A percentile compares a stretch with the other conserved stretches of the same genome.
Evolutionary conservation across 2,329 filamentous ascomycete genomes (phyloP).

Genomic region (Pseudogymnoascus verrucosus): DNA sequence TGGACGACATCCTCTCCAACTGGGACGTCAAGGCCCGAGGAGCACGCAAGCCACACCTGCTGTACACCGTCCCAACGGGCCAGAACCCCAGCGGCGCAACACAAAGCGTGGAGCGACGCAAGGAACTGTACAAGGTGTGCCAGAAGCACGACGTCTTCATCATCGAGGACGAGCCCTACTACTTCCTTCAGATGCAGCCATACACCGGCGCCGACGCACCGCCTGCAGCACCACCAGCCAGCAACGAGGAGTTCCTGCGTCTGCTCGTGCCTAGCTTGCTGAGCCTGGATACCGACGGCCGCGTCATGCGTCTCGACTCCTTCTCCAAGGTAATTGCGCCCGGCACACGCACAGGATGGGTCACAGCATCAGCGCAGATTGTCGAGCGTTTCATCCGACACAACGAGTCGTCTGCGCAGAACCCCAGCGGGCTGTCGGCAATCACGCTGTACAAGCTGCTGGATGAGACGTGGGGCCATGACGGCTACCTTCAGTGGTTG

Average conservation of each 20-base stretch:
- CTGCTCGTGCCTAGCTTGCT: constrained; percentile 67
- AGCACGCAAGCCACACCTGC: constrained; percentile 55
- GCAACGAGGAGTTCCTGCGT: constrained; percentile 64
- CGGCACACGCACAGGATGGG: constrained; percentile 76
- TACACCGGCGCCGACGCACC: constrained; percentile 41
- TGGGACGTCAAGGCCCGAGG: constrained; percentile 54
- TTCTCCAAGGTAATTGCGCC: constrained; percentile 89
- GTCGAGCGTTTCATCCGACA: constrained; percentile 75
- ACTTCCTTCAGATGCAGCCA: constrained; percentile 60
- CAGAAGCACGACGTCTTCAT: constrained; percentile 66
- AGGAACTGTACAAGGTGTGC: constrained; percentile 55
- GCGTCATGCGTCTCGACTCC: constrained; percentile 83
- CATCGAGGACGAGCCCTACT: constrained; percentile 69
- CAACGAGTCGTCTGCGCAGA: constrained; percentile 76
- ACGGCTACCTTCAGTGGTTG: constrained; percentile 83
- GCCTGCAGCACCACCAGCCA: constrained; percentile 45
- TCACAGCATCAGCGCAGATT: constrained; percentile 79
- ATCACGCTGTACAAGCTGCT: constrained; percentile 79
- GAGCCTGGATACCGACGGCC: constrained; percentile 75
- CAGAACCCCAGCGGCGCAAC: constrained; percentile 73
- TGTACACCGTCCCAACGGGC: constrained; percentile 66
- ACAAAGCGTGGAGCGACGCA: constrained; percentile 49
- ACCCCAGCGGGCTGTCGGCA: constrained; percentile 77
- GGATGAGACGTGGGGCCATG: constrained; percentile 90
- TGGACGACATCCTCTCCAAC: constrained; percentile 55